Percentiles rank a stretch among this genome's conserved stretches.
Evolutionary conservation across 495 filamentous ascomycete species (phyloP).

Genomic region (Cercophora sp.): DNA sequence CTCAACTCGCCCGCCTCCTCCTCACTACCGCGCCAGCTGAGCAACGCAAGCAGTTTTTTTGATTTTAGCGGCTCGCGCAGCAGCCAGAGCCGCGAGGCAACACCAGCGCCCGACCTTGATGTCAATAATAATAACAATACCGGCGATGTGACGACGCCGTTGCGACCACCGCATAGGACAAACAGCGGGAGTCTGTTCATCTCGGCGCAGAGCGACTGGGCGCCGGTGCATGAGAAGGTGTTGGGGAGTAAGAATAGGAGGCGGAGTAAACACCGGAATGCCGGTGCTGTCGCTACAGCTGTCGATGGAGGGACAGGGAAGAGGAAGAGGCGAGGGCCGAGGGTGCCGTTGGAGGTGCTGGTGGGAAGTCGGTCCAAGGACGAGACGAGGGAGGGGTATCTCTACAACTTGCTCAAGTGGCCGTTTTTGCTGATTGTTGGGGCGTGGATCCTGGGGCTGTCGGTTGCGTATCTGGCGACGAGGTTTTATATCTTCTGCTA

Average conservation of each 20-base stretch:
- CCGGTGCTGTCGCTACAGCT: no score
- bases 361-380: slow-evolving; percentile 62
- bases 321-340: slow-evolving; percentile 32
- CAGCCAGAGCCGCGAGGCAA: slow-evolving; percentile 10
- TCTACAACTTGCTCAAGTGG: slow-evolving; percentile 87
- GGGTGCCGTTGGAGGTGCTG: slow-evolving; percentile 15
- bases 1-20: slow-evolving; percentile 24
- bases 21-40: slow-evolving; percentile 13
- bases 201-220: slow-evolving; percentile 80
- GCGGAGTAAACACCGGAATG: slow-evolving; percentile 15
- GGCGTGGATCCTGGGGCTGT: slow-evolving; percentile 69
- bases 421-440: slow-evolving; percentile 76
- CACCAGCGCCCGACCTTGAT: slow-evolving; percentile 14
- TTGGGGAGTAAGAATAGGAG: slow-evolving; percentile 20
- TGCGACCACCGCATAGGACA: slow-evolving; percentile 6
- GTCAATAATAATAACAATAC: not conserved
- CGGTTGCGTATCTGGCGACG: slow-evolving; percentile 71
- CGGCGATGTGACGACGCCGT: not conserved
- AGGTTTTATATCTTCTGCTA: slow-evolving; percentile 84
- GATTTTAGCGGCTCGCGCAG: slow-evolving; percentile 24
- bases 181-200: slow-evolving; percentile 47
- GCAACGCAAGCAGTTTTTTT: slow-evolving; percentile 16
- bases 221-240: slow-evolving; percentile 67
- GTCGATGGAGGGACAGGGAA: no score
- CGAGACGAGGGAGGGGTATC: slow-evolving; percentile 89